A percentile compares a stretch with the other conserved stretches of the same genome.
Conservation (phyloP, 371 early-diverging fungal genomes). For the Blakeslea trispora region DNA sequence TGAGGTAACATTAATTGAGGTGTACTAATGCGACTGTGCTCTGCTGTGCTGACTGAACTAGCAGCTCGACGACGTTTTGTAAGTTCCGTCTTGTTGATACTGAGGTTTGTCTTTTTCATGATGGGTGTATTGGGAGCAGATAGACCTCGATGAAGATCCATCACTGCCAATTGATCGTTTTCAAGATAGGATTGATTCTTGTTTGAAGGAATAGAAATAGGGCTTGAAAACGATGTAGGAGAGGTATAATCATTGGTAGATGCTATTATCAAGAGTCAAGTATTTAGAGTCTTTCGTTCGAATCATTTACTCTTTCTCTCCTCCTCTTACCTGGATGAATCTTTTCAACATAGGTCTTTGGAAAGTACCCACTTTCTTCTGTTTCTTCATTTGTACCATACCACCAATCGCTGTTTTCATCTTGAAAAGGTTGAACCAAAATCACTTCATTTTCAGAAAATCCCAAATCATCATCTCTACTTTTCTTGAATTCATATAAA, state of each 20-base stretch:
- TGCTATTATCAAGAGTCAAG: too few species aligned
- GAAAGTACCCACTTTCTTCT: slow-evolving; percentile 41
- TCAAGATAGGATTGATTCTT: slow-evolving; percentile 5
- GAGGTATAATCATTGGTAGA: not conserved
- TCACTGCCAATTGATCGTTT: slow-evolving; percentile 9
- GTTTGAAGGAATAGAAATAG: slow-evolving; percentile 9
- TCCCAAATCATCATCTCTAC: slow-evolving; percentile 45
- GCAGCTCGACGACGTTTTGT: slow-evolving; percentile 45
- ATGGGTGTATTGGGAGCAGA: slow-evolving; percentile 51
- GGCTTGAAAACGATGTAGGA: not conserved
- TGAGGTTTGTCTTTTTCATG: slow-evolving; percentile 39
- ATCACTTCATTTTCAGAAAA: slow-evolving; percentile 50
- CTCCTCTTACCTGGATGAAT: slow-evolving; percentile 31
- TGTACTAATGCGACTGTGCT: slow-evolving; percentile 13
- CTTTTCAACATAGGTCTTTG: slow-evolving; percentile 42
- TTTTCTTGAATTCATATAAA: slow-evolving; percentile 44
- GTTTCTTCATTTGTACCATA: slow-evolving; percentile 47
- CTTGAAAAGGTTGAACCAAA: slow-evolving; percentile 53
- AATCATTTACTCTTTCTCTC: not conserved
- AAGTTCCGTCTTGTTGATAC: slow-evolving; percentile 29
- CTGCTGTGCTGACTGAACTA: slow-evolving; percentile 40
- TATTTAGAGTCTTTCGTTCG: too few species aligned
- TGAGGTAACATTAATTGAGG: slow-evolving; percentile 16
- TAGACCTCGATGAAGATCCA: slow-evolving; percentile 24
- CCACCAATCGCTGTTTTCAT: slow-evolving; percentile 51